Percentiles rank a stretch among this genome's conserved stretches.
phyloP scores from a whole-genome alignment of 129 eudicot genomes.

The Artemisia argyi region DNA sequence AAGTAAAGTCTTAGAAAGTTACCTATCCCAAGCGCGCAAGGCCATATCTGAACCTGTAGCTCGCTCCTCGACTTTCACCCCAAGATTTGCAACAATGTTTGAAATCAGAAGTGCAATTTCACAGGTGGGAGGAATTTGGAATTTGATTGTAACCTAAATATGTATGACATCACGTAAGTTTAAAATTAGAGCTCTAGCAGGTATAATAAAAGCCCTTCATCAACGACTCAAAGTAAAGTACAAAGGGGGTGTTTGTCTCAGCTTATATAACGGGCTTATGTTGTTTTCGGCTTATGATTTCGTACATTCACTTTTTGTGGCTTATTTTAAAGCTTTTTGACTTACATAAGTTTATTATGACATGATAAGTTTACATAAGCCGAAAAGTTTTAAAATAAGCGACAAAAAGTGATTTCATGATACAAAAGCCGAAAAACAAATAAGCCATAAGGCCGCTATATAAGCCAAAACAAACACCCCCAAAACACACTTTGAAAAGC shows the following conservation, averaged over 20 bases:
- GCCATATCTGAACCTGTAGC: conserved; percentile 78
- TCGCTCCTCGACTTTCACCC: conserved; percentile 64
- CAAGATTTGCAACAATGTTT: conserved; percentile 74
- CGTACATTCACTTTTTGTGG: too few relatives aligned
- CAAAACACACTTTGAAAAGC: not conserved
- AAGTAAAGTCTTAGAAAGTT: conserved; percentile 1
- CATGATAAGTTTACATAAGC: too few relatives aligned
- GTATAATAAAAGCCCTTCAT: not conserved
- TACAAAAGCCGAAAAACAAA: too few relatives aligned
- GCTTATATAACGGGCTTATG: too few relatives aligned
- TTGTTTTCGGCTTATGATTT: too few relatives aligned
- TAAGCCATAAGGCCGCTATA: not conserved
- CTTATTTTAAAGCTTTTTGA: too few relatives aligned
- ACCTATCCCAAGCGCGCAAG: conserved; percentile 95
- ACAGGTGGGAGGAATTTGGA: conserved; percentile 84
- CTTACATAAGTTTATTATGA: too few relatives aligned
- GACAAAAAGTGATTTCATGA: too few relatives aligned
- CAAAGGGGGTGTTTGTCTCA: too few relatives aligned
- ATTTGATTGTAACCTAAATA: conserved; percentile 76
- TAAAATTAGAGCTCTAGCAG: not conserved
- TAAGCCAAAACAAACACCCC: too few relatives aligned
- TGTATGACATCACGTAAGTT: conserved; percentile 22
- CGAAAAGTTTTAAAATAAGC: too few relatives aligned
- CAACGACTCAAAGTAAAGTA: too few relatives aligned
- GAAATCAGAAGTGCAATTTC: conserved; percentile 76